These are phyloP conservation scores for Pythium coloratum DNA, from an alignment of 352 stramenopile genomes.

Conservation along the genomic window DNA sequence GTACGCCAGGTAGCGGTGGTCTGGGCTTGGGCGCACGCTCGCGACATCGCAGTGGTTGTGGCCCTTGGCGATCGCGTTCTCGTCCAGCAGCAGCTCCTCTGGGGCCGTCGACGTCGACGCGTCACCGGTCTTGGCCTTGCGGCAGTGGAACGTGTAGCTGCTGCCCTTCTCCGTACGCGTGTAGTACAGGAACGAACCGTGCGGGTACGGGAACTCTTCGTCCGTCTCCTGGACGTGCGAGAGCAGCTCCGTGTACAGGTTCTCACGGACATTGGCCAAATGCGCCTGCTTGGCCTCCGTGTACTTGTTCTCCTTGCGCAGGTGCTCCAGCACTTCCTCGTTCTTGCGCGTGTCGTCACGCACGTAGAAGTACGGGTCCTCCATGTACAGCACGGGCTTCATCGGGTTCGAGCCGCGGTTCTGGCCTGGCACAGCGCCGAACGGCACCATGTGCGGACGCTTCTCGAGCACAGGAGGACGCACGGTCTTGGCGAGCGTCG, in stretches of 20 bases:
- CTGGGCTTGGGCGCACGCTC: constrained; percentile 78
- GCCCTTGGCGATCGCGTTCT: constrained; percentile 90
- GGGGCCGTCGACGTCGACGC: constrained; percentile 45
- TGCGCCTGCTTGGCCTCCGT: constrained; percentile 86
- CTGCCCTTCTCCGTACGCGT: constrained; percentile 86
- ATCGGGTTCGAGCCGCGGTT: constrained; percentile 88
- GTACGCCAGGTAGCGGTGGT: constrained; percentile 93
- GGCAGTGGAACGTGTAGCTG: constrained; percentile 78
- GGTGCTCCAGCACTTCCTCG: constrained; percentile 89
- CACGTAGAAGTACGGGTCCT: constrained; percentile 96
- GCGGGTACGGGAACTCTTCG: constrained; percentile 77
- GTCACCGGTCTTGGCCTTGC: constrained; percentile 54
- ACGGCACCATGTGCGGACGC: constrained; percentile 78
- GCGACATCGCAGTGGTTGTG: constrained; percentile 86
- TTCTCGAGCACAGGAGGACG: constrained; percentile 67
- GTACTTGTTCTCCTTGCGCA: constrained; percentile 94
- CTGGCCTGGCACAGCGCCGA: constrained; percentile 72
- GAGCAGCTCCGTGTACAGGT: constrained; percentile 94
- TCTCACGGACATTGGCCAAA: constrained; percentile 72
- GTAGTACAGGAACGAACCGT: constrained; percentile 88
- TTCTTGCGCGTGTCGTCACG: constrained; percentile 93
- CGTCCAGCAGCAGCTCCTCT: constrained; percentile 94
- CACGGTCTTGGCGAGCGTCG: constrained; percentile 40
- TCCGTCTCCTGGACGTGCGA: constrained; percentile 90
- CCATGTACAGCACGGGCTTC: constrained; percentile 85